A percentile compares a stretch with the other conserved stretches of the same genome.
Conservation (phyloP, 345 rosid species). For the Rubroshorea leprosula region DNA sequence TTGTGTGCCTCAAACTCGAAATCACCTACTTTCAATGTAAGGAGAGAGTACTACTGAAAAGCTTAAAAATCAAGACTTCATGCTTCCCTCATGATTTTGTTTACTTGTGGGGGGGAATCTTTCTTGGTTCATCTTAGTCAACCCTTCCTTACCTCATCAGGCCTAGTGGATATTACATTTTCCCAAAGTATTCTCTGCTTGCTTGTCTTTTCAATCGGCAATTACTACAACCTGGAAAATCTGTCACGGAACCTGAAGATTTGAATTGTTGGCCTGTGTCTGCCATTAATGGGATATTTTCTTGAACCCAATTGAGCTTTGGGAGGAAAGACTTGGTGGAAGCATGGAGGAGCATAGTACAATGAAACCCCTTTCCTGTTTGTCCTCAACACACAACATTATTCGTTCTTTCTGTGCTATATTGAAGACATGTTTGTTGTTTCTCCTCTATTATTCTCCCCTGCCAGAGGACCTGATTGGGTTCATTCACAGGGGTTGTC, state of each 20-base stretch:
- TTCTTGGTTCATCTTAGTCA: background rate
- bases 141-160: conserved; percentile 1
- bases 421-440: background rate
- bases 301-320: conserved; percentile 6
- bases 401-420: too few species aligned
- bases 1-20: too few species aligned
- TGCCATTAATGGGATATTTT: conserved; percentile 18
- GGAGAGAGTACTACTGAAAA: too few species aligned
- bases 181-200: background rate
- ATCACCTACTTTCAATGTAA: too few species aligned
- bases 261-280: conserved; percentile 10
- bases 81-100: conserved; percentile 11
- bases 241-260: conserved; percentile 12
- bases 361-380: too few species aligned
- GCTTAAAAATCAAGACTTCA: too few species aligned
- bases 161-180: background rate
- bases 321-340: background rate
- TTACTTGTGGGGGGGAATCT: background rate
- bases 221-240: conserved; percentile 1
- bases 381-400: too few species aligned
- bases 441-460: too few species aligned
- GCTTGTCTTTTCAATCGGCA: conserved; percentile 11
- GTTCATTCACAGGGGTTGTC: background rate
- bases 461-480: background rate
- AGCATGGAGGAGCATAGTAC: background rate